Percentiles rank a stretch among this genome's conserved stretches.
Evolutionary conservation across 352 stramenopile genomes (phyloP).

Genomic region (Pythium myriotylum): DNA sequence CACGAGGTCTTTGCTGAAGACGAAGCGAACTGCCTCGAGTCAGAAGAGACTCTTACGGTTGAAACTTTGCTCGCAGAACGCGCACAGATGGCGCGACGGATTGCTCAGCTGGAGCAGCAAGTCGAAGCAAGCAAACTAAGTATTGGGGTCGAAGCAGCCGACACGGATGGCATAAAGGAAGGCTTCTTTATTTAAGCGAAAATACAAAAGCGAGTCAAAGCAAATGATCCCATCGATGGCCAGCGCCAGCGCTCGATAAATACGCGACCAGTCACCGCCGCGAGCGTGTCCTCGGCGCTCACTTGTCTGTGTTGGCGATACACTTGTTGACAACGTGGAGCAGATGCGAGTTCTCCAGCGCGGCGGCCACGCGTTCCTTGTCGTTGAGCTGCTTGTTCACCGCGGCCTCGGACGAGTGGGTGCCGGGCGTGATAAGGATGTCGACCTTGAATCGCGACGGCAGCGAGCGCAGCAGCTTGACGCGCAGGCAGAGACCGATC

Average conservation of each 20-base stretch:
- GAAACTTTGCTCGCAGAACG: slow-evolving; percentile 40
- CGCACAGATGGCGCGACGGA: slow-evolving; percentile 36
- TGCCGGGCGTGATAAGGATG: slow-evolving; percentile 94
- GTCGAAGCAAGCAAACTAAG: slow-evolving; percentile 3
- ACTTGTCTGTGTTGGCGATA: slow-evolving; percentile 92
- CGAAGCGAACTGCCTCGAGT: no score
- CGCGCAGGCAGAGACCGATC: slow-evolving; percentile 94
- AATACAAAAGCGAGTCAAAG: background rate
- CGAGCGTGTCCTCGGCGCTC: no score
- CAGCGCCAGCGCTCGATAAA: slow-evolving; percentile 11
- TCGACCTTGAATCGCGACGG: slow-evolving; percentile 93
- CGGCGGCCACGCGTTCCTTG: slow-evolving; percentile 96
- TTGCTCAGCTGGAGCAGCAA: slow-evolving; percentile 44
- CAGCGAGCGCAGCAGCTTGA: slow-evolving; percentile 96
- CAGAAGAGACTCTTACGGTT: background rate
- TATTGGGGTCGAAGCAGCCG: slow-evolving; percentile 3
- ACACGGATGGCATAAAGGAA: slow-evolving; percentile 1
- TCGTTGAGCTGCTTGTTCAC: slow-evolving; percentile 98
- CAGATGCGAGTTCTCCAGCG: slow-evolving; percentile 96
- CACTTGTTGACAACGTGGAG: slow-evolving; percentile 97
- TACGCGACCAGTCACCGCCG: no score
- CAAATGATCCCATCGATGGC: background rate
- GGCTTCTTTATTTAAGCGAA: slow-evolving; percentile 27
- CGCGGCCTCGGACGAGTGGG: slow-evolving; percentile 93
- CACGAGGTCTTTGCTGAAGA: slow-evolving; percentile 33